Conservation (phyloP, 345 rosid species). For the Acer campestre region DNA sequence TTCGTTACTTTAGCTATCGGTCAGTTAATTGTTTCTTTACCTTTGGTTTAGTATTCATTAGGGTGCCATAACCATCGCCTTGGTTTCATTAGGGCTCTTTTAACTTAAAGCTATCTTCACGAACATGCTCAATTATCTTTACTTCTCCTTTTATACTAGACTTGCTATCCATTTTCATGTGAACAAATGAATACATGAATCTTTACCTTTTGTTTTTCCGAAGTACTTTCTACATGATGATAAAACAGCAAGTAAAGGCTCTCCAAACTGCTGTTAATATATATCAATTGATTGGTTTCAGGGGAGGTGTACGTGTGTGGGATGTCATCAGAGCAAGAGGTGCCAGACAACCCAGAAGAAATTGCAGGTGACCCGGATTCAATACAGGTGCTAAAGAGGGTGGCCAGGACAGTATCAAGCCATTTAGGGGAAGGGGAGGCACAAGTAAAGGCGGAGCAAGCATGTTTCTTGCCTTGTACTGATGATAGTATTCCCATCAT, state of each 20-base stretch:
- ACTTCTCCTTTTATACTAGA: background rate
- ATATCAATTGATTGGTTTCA: slow-evolving; percentile 19
- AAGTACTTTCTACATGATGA: background rate
- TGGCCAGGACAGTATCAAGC: slow-evolving; percentile 71
- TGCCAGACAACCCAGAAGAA: slow-evolving; percentile 81
- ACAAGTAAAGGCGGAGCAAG: slow-evolving; percentile 76
- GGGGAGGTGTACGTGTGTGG: slow-evolving; percentile 96
- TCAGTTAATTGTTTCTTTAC: background rate
- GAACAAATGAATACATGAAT: background rate
- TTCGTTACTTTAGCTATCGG: background rate
- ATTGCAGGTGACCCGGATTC: slow-evolving; percentile 64
- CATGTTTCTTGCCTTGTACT: slow-evolving; percentile 83
- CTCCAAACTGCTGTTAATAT: background rate
- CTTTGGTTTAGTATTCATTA: background rate
- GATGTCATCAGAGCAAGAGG: slow-evolving; percentile 69
- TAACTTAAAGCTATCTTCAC: background rate
- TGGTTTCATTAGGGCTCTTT: background rate
- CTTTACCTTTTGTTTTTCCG: too few relatives aligned
- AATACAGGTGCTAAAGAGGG: slow-evolving; percentile 67
- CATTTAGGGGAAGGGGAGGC: slow-evolving; percentile 63
- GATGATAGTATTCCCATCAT: slow-evolving; percentile 75
- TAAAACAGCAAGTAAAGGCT: background rate
- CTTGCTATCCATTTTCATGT: background rate
- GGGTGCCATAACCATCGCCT: background rate
- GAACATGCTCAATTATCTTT: background rate